Percentiles rank a stretch among this genome's conserved stretches.
Conservation (phyloP, 2,329 filamentous ascomycete genomes). For the Magnaporthiopsis incrustans region DNA sequence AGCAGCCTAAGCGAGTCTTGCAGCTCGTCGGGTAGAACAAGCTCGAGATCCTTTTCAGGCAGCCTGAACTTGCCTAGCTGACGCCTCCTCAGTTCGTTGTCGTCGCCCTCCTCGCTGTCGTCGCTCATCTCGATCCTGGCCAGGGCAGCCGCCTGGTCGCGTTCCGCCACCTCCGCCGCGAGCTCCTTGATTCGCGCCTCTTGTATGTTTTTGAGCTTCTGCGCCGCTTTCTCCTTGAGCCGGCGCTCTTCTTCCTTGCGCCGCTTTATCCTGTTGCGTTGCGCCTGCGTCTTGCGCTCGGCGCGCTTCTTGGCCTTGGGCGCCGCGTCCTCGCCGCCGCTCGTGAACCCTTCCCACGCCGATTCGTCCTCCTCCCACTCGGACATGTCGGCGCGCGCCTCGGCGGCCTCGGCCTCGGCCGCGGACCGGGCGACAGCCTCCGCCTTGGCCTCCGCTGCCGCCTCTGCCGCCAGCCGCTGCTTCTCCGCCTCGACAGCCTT, state of each 20-base stretch:
- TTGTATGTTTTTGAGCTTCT: slow-evolving; percentile 67
- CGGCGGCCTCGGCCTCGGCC: slow-evolving; percentile 66
- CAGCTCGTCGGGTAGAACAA: slow-evolving; percentile 76
- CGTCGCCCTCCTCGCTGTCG: slow-evolving; percentile 51
- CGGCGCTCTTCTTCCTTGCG: slow-evolving; percentile 80
- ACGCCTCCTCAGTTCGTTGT: slow-evolving; percentile 58
- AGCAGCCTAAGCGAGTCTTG: slow-evolving; percentile 73
- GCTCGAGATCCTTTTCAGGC: slow-evolving; percentile 71
- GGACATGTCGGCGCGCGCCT: slow-evolving; percentile 55
- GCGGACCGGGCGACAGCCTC: slow-evolving; percentile 63
- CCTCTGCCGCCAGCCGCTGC: slow-evolving; percentile 59
- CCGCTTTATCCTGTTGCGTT: slow-evolving; percentile 81
- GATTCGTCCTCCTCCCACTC: slow-evolving; percentile 75
- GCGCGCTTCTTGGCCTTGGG: slow-evolving; percentile 72
- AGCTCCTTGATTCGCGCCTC: slow-evolving; percentile 64
- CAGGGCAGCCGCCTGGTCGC: slow-evolving; percentile 41
- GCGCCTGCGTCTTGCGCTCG: slow-evolving; percentile 74
- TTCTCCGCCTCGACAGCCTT: slow-evolving; percentile 74
- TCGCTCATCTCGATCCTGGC: slow-evolving; percentile 36
- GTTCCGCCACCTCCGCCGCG: slow-evolving; percentile 51
- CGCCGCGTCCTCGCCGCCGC: slow-evolving; percentile 61
- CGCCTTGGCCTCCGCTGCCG: slow-evolving; percentile 56
- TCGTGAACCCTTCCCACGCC: slow-evolving; percentile 85
- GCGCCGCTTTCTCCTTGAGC: slow-evolving; percentile 65
- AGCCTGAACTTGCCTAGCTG: slow-evolving; percentile 67